Evolutionary conservation across 208 protist genomes (phyloP), one percentile per base, ranked within the genome.

Genomic region (Acanthamoeba rhysodes): DNA sequence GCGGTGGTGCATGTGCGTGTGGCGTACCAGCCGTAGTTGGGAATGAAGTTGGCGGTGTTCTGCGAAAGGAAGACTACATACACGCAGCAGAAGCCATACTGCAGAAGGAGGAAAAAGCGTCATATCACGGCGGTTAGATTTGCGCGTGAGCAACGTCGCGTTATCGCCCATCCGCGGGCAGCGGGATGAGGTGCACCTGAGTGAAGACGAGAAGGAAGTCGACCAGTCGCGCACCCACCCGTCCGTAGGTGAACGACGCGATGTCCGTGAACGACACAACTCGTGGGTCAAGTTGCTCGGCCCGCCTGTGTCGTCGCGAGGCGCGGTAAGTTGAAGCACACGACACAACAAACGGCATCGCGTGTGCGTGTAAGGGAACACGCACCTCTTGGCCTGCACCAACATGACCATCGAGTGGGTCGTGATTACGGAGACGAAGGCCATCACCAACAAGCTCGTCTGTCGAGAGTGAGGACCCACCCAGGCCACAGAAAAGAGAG

Each of bases 131-230:
- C 45, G 45, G 45, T 48, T 48, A 48, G 45, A 48, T 1, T 4
- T 4, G 4, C 4, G 37, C 1, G 4, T 4, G 37, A 41, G 37
- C 37, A 41, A 41, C n/a, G n/a, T n/a, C n/a, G n/a, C n/a, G n/a
- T n/a, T n/a, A n/a, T n/a, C n/a, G n/a, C n/a, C n/a, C n/a, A n/a
- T n/a, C n/a, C n/a, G n/a, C n/a, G n/a, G n/a, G n/a, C n/a, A n/a
- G n/a, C n/a, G n/a, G n/a, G n/a, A 55, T 0, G 22, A 27, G 18
- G 16, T 90, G 50, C 12, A 48, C 90, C 66, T 94, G 90, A 2
- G 93, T 95, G 76, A 95, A 95, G 10, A 95, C 32, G 55, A 95
- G 76, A 18, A 95, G 55, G n/a, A 95, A 92, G 55, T 95, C 84
- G 5, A 95, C 50, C n/a, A 74, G 22, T 12, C 53, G 4, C 20